Percentiles rank a stretch among this genome's conserved stretches.
Evolutionary conservation across 2,329 filamentous ascomycete species (phyloP).

Genomic region (Venturia pyrina): DNA sequence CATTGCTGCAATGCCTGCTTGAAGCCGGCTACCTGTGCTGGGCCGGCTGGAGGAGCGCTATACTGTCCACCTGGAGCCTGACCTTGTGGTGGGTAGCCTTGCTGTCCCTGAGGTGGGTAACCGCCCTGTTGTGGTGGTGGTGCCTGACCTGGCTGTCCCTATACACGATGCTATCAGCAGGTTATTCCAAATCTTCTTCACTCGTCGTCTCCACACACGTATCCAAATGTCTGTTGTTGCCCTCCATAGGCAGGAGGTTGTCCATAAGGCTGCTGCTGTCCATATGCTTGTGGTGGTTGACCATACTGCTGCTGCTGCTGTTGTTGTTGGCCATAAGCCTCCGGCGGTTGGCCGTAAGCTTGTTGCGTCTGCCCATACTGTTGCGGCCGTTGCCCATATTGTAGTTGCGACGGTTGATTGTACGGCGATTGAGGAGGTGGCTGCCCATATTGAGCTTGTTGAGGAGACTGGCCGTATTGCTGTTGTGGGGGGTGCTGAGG

Average conservation of each 20-base stretch:
- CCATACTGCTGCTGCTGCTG: conserved; percentile 19
- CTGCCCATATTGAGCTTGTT: conserved; percentile 16
- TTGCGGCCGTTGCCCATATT: conserved; percentile 20
- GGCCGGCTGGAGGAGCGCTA: conserved; percentile 23
- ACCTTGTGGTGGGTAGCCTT: conserved; percentile 25
- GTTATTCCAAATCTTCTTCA: background rate
- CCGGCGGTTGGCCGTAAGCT: conserved; percentile 25
- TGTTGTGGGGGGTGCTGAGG: conserved; percentile 16
- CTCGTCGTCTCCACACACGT: conserved; percentile 14
- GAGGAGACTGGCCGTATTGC: conserved; percentile 17
- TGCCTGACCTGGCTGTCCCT: conserved; percentile 22
- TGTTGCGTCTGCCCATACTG: conserved; percentile 16
- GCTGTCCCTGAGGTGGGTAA: conserved; percentile 26
- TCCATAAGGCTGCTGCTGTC: conserved; percentile 18
- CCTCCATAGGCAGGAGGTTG: conserved; percentile 10
- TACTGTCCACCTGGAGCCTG: conserved; percentile 15
- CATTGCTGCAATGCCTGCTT: conserved; percentile 45
- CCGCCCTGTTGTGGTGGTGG: conserved; percentile 25
- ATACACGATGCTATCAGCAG: conserved; percentile 1
- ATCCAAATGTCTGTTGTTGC: conserved; percentile 9
- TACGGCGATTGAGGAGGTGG: conserved; percentile 18
- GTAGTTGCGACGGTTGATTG: conserved; percentile 20
- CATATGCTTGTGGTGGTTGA: conserved; percentile 19
- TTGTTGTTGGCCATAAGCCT: conserved; percentile 18
- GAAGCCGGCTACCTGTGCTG: conserved; percentile 39